Conservation (phyloP, 306 rosid species). For the Oemleria cerasiformis region DNA sequence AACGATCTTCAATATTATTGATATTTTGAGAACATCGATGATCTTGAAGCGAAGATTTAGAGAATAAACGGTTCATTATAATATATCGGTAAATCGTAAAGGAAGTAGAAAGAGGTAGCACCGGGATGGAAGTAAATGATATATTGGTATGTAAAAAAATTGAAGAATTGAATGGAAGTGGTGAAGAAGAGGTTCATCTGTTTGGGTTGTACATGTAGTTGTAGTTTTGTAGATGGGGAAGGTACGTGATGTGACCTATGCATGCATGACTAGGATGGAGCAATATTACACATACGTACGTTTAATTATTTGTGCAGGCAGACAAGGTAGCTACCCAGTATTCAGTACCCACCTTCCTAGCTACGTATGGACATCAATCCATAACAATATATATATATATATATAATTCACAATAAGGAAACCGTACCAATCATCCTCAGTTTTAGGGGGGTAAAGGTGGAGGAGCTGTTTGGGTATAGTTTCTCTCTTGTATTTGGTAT, state of each 20-base stretch:
- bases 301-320: background rate
- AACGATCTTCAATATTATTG: too few species aligned
- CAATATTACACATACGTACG: background rate
- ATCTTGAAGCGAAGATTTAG: too few species aligned
- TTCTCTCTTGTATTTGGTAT: background rate
- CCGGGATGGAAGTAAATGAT: too few species aligned
- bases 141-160: too few species aligned
- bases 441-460: constrained; percentile 36
- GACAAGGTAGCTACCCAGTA: background rate
- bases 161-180: too few species aligned
- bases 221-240: background rate
- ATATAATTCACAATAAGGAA: constrained; percentile 38
- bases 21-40: too few species aligned
- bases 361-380: too few species aligned
- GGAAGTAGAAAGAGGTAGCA: too few species aligned
- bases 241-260: constrained; percentile 1
- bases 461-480: constrained; percentile 33
- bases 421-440: constrained; percentile 45
- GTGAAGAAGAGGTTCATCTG: too few species aligned
- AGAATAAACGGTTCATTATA: too few species aligned
- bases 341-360: too few species aligned
- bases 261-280: background rate
- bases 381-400: constrained; percentile 11
- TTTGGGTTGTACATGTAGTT: background rate
- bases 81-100: too few species aligned